Percentiles rank a stretch among this genome's conserved stretches.
Evolutionary conservation across 2,329 filamentous ascomycete species (phyloP).

Genomic region (Ceratocystis lukuohia): DNA sequence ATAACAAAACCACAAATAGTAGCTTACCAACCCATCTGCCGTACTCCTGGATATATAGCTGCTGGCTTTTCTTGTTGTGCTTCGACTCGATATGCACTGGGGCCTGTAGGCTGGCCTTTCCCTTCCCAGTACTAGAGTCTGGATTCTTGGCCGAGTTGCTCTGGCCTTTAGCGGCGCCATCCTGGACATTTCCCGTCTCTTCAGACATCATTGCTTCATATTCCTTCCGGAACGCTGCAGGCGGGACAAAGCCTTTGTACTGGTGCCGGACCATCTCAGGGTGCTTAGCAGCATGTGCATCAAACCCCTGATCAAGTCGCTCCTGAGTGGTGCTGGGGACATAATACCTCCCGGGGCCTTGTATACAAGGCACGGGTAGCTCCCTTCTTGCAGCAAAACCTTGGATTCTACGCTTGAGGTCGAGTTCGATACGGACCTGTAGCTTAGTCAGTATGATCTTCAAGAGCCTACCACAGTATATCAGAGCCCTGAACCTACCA

Average conservation of each 20-base stretch:
- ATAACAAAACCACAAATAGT: not conserved
- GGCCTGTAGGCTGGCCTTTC: not conserved
- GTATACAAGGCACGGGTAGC: not conserved
- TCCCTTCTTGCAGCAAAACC: not conserved
- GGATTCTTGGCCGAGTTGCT: not conserved
- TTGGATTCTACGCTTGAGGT: not conserved
- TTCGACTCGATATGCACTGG: conserved; percentile 2
- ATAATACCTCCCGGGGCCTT: not conserved
- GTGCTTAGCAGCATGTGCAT: not conserved
- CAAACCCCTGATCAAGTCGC: not conserved
- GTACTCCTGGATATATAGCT: conserved; percentile 1
- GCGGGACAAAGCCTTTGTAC: conserved; percentile 4
- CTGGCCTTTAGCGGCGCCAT: not conserved
- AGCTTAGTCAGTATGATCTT: not conserved
- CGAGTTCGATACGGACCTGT: not conserved
- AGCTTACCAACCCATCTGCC: conserved; percentile 2
- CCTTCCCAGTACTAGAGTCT: not conserved
- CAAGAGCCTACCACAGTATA: not conserved
- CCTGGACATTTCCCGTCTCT: not conserved
- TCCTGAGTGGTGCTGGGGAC: not conserved
- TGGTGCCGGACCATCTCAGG: not conserved
- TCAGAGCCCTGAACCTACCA: not conserved
- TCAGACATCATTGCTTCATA: not conserved
- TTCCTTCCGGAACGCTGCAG: not conserved
- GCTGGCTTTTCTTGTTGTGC: not conserved